phyloP scores from a whole-genome alignment of 2,329 filamentous ascomycete species.

The Cordyceps farinosa region DNA sequence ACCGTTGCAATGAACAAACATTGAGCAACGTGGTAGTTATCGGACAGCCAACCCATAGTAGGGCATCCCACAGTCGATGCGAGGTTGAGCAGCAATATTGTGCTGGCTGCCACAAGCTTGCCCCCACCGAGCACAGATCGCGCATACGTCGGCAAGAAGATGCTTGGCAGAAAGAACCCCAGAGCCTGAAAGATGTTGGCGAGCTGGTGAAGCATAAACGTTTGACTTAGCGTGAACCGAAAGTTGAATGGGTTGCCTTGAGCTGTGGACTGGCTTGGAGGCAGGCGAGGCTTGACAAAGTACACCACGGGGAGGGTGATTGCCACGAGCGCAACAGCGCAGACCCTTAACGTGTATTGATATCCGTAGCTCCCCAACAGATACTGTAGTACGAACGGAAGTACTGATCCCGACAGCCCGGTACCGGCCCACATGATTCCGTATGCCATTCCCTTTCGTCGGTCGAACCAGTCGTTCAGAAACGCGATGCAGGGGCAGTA shows the following conservation, averaged over 20 bases:
- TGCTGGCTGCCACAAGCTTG: conserved; percentile 45
- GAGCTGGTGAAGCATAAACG: conserved; percentile 52
- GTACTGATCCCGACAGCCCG: conserved; percentile 45
- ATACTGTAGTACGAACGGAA: conserved; percentile 41
- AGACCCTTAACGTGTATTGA: conserved; percentile 43
- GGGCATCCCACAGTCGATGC: conserved; percentile 53
- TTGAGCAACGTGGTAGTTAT: conserved; percentile 45
- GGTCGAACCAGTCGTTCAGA: conserved; percentile 54
- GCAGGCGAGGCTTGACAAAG: conserved; percentile 49
- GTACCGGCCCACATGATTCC: conserved; percentile 52
- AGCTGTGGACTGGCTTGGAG: conserved; percentile 29
- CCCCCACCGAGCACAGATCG: conserved; percentile 39
- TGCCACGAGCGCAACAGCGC: conserved; percentile 43
- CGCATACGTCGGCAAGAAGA: conserved; percentile 56
- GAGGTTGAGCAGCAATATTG: conserved; percentile 53
- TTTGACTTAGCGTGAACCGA: conserved; percentile 46
- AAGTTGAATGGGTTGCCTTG: conserved; percentile 34
- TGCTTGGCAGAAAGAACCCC: conserved; percentile 58
- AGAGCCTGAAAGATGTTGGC: conserved; percentile 53
- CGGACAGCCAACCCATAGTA: conserved; percentile 51
- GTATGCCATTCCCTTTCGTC: conserved; percentile 51
- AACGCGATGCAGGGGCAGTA: conserved; percentile 52
- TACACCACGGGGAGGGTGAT: conserved; percentile 48
- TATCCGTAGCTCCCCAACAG: conserved; percentile 45
- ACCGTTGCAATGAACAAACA: conserved; percentile 52